Conservation (phyloP, 345 rosid species). For the Excoecaria cochinchinensis region DNA sequence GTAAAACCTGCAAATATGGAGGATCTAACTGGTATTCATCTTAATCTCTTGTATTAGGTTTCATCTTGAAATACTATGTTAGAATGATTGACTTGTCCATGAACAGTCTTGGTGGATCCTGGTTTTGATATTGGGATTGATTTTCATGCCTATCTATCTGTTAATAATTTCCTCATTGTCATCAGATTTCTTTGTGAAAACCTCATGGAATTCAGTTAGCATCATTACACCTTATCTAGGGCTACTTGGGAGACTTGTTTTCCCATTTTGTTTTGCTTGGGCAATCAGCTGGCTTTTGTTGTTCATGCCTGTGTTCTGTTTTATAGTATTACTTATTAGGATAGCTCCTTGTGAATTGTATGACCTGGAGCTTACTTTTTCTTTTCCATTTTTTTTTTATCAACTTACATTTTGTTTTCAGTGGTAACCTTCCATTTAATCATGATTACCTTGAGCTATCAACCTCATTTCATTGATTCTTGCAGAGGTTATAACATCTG, state of each 20-base stretch:
- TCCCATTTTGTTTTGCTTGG: not conserved
- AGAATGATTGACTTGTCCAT: not conserved
- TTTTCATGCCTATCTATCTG: not conserved
- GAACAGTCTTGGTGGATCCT: not conserved
- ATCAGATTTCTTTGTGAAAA: not conserved
- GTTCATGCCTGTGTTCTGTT: not conserved
- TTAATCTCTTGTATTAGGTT: not conserved
- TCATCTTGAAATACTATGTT: not conserved
- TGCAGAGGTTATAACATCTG: constrained; percentile 99
- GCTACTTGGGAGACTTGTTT: not conserved
- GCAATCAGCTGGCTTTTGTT: not conserved
- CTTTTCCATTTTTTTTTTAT: not conserved
- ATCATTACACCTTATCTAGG: not conserved
- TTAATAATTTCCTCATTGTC: not conserved
- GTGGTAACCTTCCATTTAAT: not conserved
- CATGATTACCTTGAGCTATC: constrained; percentile 2
- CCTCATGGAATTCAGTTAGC: not conserved
- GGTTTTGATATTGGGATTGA: not conserved
- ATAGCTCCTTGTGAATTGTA: not conserved
- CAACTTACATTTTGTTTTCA: not conserved
- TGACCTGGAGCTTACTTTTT: not conserved
- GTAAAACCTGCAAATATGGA: constrained; percentile 99
- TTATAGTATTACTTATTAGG: not conserved
- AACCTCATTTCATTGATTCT: constrained; percentile 14
- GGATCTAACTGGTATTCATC: constrained; percentile 81